Base-by-base conservation (phyloP, 129 eudicot genomes). In the Tagetes erecta region DNA sequence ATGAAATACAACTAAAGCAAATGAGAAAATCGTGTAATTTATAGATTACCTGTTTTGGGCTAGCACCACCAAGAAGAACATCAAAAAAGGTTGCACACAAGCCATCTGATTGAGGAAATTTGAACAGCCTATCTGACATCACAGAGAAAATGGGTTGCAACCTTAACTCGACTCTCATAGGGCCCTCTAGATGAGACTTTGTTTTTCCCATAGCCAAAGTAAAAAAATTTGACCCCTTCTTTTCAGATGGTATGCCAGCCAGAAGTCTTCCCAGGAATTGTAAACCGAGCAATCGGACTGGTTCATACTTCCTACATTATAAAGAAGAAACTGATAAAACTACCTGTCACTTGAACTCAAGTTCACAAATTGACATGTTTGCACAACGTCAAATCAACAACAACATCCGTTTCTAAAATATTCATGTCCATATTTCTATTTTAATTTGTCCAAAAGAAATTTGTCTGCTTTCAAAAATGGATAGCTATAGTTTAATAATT, bases 61-160 rank as follows among this genome's bases (percentile, higher is more conserved):
- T 95, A 67, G 97, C 99, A 84, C 99, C 97, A 47, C 96, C 97
- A 64, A 95, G 96, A 70, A 95, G 97, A 71, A 84, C 90, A 81
- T 95, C 99, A 81, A 95, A 95, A 79, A 95, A 73, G 35, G 97
- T 84, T 52, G 97, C 96, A 80, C 92, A 86, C 5, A 95, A 82
- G 78, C 62, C 44, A 72, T 95, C 99, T 73, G 96, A 91, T 81
- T 87, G 90, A 50, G 97, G 97, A 70, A 85, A 95, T 41, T 71
- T 82, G 72, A 91, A 95, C 31, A 95, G 88, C 84, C 97, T 88
- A 30, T 89, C 93, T 39, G 96, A 85, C 62, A 95, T 87, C 60
- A 89, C 83, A 38, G 86, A 87, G 68, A 87, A 86, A 63, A 95
- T 76, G 13, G 89, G 88, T 64, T 88, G 97, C 81, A 78, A 81